These are phyloP conservation scores for Fusarium nisikadoi DNA, from an alignment of 2,329 filamentous ascomycete genomes.

Conservation along the genomic window DNA sequence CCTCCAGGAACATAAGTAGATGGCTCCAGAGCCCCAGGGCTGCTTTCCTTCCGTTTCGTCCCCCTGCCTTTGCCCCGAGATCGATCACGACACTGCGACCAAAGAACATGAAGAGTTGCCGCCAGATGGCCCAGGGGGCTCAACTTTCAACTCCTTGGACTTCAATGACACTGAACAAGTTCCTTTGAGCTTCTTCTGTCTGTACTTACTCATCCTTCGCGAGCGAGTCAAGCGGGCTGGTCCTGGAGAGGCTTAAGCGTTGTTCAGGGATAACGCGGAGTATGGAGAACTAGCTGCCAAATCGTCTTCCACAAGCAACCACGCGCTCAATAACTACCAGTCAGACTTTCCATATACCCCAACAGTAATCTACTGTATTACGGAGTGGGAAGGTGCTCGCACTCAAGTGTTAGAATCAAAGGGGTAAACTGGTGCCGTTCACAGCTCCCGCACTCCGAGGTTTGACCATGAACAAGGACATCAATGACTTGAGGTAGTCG, in stretches of 20 bases:
- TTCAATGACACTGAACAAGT: fast-evolving
- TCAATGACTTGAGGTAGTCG: not conserved
- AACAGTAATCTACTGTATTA: fast-evolving
- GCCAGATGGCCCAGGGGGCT: not conserved
- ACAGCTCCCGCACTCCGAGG: not conserved
- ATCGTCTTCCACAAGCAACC: not conserved
- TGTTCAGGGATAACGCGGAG: not conserved
- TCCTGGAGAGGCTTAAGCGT: not conserved
- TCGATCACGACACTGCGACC: not conserved
- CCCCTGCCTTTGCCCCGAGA: not conserved
- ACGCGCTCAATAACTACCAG: not conserved
- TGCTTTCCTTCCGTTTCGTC: not conserved
- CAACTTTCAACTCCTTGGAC: too few relatives aligned
- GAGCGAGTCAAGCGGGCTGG: too few relatives aligned
- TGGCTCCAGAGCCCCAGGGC: fast-evolving
- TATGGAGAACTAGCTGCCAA: too few relatives aligned
- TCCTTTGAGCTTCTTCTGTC: fast-evolving
- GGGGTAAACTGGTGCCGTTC: not conserved
- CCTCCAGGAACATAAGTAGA: too few relatives aligned
- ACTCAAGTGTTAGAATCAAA: not conserved
- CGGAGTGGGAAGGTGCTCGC: too few relatives aligned
- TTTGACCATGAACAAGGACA: too few relatives aligned
- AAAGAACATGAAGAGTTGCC: not conserved
- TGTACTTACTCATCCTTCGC: not conserved
- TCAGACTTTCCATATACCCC: not conserved